These are phyloP conservation scores for Hygrophoropsis aurantiaca DNA, from an alignment of 768 basidiomycete species.

Conservation along the genomic window DNA sequence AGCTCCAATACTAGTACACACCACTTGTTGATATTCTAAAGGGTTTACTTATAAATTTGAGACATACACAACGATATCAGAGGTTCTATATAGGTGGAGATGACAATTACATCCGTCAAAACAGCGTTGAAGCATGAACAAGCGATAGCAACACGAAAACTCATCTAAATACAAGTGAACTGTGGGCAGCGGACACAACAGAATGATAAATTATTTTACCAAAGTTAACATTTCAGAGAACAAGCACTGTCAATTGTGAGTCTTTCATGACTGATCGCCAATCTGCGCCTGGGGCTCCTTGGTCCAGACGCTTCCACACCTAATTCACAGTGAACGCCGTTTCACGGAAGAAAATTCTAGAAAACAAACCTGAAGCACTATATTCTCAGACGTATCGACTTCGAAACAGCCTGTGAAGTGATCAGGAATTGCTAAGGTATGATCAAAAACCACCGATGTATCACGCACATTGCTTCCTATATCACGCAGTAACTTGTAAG, in stretches of 20 bases:
- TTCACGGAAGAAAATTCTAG: constrained; percentile 10
- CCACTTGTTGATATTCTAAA: no score
- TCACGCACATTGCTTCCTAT: constrained; percentile 26
- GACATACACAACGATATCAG: no score
- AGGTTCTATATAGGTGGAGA: no score
- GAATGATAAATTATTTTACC: no score
- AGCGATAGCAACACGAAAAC: constrained; percentile 12
- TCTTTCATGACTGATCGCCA: constrained; percentile 38
- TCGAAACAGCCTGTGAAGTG: constrained; percentile 33
- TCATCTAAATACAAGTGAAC: no score
- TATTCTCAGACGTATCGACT: constrained; percentile 35
- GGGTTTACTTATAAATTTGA: no score
- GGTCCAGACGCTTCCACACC: constrained; percentile 37
- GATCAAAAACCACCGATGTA: constrained; percentile 2
- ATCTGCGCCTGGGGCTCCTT: constrained; percentile 27
- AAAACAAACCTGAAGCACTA: constrained; percentile 30
- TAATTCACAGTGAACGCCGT: constrained; percentile 8
- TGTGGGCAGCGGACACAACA: no score
- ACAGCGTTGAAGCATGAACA: no score
- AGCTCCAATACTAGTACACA: no score
- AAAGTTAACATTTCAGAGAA: constrained; percentile 18
- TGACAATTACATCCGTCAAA: no score
- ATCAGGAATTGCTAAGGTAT: neutral
- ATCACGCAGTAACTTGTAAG: constrained; percentile 6
- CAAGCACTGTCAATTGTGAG: constrained; percentile 23